phyloP scores from a whole-genome alignment of 805 yeast species.

The Kodamaea hsintzibuensis region DNA sequence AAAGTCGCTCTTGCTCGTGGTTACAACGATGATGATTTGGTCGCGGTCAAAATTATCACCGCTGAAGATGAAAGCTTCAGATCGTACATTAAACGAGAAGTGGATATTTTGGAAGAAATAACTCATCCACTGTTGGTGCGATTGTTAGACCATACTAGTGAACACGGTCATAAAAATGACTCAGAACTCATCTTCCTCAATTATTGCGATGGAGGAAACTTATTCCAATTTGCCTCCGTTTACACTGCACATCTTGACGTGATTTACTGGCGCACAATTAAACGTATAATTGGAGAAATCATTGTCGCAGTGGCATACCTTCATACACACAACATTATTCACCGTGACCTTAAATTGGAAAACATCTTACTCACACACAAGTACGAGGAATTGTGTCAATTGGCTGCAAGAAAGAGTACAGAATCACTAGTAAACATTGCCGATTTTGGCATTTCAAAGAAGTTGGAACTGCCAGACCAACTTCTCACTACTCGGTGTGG shows the following conservation, averaged over 20 bases:
- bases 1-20: slow-evolving; percentile 52
- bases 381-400: slow-evolving; percentile 16
- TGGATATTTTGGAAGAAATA: slow-evolving; percentile 55
- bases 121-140: slow-evolving; percentile 71
- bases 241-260: slow-evolving; percentile 2
- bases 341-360: slow-evolving; percentile 90
- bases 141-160: slow-evolving; percentile 8
- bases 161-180: background rate
- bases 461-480: slow-evolving; percentile 59
- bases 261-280: slow-evolving; percentile 50
- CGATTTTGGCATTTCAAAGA: slow-evolving; percentile 87
- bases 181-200: slow-evolving; percentile 46
- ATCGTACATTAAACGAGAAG: slow-evolving; percentile 56
- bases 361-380: slow-evolving; percentile 58
- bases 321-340: slow-evolving; percentile 70
- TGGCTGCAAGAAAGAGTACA: slow-evolving; percentile 2
- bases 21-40: slow-evolving; percentile 21
- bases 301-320: slow-evolving; percentile 69
- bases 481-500: slow-evolving; percentile 88
- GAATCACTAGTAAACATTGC: slow-evolving; percentile 59
- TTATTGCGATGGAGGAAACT: slow-evolving; percentile 82
- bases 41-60: slow-evolving; percentile 70
- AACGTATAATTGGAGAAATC: slow-evolving; percentile 69
- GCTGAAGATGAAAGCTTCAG: slow-evolving; percentile 31
- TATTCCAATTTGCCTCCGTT: slow-evolving; percentile 56